phyloP scores from a whole-genome alignment of 768 basidiomycete species.

The Psilocybe subaeruginosa region DNA sequence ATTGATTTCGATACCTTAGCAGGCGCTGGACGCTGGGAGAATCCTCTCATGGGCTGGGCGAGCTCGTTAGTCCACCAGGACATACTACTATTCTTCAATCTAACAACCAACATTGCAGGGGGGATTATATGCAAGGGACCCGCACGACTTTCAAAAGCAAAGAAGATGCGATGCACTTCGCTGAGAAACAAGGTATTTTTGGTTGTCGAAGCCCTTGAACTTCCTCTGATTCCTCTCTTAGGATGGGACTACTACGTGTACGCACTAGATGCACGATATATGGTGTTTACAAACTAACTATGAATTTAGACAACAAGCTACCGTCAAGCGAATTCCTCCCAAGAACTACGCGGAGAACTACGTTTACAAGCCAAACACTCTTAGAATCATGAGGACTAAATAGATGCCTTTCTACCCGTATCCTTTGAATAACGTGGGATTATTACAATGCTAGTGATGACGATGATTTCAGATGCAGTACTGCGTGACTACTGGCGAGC shows the following conservation, averaged over 20 bases:
- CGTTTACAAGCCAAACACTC: conserved; percentile 75
- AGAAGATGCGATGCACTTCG: conserved; percentile 92
- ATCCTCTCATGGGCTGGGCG: conserved; percentile 96
- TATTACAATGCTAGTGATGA: not conserved
- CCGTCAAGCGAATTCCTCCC: conserved; percentile 71
- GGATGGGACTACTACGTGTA: conserved; percentile 95
- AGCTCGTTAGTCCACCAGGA: conserved; percentile 71
- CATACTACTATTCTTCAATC: not conserved
- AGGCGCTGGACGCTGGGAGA: conserved; percentile 95
- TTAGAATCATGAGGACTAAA: conserved; percentile 90
- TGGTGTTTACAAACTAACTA: not conserved
- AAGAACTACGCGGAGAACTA: conserved; percentile 95
- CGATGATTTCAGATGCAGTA: not conserved
- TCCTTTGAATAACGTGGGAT: not conserved
- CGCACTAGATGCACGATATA: conserved; percentile 33
- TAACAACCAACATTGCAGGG: conserved; percentile 45
- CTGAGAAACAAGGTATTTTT: conserved; percentile 88
- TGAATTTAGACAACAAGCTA: conserved; percentile 54
- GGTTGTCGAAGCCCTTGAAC: conserved; percentile 1
- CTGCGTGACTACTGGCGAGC: no score
- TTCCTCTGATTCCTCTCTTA: conserved; percentile 31
- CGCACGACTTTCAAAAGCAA: conserved; percentile 81
- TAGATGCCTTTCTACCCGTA: conserved; percentile 45
- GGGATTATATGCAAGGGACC: conserved; percentile 96
- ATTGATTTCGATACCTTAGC: conserved; percentile 94